Base-by-base conservation (phyloP, 1,284 basidiomycete genomes). In the Tremellales sp. region DNA sequence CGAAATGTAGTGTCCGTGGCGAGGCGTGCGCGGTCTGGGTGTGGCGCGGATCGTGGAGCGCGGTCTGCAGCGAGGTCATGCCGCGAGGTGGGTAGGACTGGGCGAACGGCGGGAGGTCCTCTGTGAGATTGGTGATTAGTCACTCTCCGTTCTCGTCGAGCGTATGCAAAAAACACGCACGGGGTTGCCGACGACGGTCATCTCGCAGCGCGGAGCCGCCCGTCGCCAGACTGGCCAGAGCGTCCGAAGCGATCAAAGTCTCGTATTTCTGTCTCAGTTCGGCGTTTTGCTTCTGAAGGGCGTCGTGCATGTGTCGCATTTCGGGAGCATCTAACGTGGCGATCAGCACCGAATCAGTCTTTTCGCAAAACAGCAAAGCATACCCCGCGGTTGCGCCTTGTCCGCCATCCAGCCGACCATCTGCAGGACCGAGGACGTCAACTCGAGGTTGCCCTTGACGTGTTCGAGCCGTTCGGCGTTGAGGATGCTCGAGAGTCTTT, bases 381-480 rank as follows among this genome's bases (percentile, higher is more conserved):
- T 44, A 65, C 61, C 45, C 18, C 47, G 47, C 21, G 50, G 47
- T 2, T 50, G 42, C 9, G 51, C 50, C 12, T 10, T 14, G 16
- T 37, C 29, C 7, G 36, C 13, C 9, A 61, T 41, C 61, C 56
- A 65, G 8, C 57, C 58, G 8, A 52, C 51, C 51, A 68, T 57
- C 33, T 61, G 61, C n/a, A 63, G 42, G 9, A 71, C 38, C 43
- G 62, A 57, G 27, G 56, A 55, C 10, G 59, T 55, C 19, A 60
- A 52, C 26, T 69, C 64, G 3, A 67, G 39, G 36, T 53, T 56
- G 18, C 40, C 51, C 21, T 60, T 47, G 1, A 61, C 58, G 38
- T 58, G 57, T 9, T 63, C 64, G 7, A 63, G 43, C 1, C 66
- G 51, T 41, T 71, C 66, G 3, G 43, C 40, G 19, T 60, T 57